Evolutionary conservation across 2,329 filamentous ascomycete genomes (phyloP).

Genomic region (Ascomycota sp.): DNA sequence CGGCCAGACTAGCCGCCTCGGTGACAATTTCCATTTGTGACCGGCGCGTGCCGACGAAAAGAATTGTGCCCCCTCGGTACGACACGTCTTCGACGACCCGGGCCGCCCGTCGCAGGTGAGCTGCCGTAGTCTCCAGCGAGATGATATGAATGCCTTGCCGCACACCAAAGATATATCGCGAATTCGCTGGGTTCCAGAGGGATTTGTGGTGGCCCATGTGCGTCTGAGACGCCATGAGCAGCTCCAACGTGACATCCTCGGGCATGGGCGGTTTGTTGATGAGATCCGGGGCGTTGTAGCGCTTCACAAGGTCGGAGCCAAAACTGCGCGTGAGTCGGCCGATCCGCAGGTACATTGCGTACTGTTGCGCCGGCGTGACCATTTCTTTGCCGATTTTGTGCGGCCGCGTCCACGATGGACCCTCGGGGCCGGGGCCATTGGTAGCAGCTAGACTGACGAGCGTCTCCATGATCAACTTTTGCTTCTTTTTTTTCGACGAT

Average conservation of each 20-base stretch:
- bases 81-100: conserved; percentile 76
- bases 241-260: conserved; percentile 67
- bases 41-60: conserved; percentile 72
- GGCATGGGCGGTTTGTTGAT: conserved; percentile 51
- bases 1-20: conserved; percentile 52
- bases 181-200: conserved; percentile 85
- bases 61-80: conserved; percentile 57
- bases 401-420: conserved; percentile 11
- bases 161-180: conserved; percentile 81
- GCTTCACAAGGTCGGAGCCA: conserved; percentile 25
- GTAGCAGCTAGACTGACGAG: conserved; percentile 14
- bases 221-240: conserved; percentile 67
- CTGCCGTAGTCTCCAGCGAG: conserved; percentile 67
- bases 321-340: conserved; percentile 22
- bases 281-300: conserved; percentile 44
- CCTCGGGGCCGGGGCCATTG: conserved; percentile 13
- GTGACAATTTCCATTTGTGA: conserved; percentile 68
- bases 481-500: conserved; percentile 13
- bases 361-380: conserved; percentile 17
- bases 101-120: conserved; percentile 78
- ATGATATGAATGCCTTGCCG: conserved; percentile 83
- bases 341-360: conserved; percentile 14
- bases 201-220: conserved; percentile 82
- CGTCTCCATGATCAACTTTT: conserved; percentile 11
- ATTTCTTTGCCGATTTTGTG: conserved; percentile 13